Evolutionary conservation across 148 eudicot species (phyloP).

Genomic region (Salicornia ramosissima): DNA sequence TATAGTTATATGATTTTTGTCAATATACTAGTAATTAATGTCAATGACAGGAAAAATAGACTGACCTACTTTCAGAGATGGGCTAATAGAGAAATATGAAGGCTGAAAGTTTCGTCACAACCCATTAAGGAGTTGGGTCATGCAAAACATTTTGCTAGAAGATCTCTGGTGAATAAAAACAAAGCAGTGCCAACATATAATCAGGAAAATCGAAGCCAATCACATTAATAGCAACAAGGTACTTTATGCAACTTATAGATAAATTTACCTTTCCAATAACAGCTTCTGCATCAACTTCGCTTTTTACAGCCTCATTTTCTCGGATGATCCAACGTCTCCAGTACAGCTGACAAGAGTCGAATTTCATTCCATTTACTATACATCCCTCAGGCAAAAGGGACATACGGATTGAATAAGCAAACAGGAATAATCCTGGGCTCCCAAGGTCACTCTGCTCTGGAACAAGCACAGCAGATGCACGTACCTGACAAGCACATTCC

Average conservation of each 20-base stretch:
- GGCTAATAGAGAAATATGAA: neutral
- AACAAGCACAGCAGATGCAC: slow-evolving; percentile 79
- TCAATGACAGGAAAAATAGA: neutral
- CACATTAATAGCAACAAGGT: neutral
- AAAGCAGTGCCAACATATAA: neutral
- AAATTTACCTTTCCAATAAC: slow-evolving; percentile 76
- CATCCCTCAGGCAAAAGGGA: slow-evolving; percentile 83
- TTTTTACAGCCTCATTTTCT: slow-evolving; percentile 41
- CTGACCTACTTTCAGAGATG: neutral
- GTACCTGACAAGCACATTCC: slow-evolving; percentile 48
- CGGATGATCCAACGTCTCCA: slow-evolving; percentile 78
- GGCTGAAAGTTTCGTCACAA: neutral
- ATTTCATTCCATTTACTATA: slow-evolving; percentile 43
- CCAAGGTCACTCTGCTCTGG: slow-evolving; percentile 60
- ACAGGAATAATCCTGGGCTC: slow-evolving; percentile 29
- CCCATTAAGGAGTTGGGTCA: neutral
- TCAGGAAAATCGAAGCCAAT: too few relatives aligned
- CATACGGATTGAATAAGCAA: slow-evolving; percentile 83
- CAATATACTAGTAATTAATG: neutral
- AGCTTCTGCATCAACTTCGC: slow-evolving; percentile 58
- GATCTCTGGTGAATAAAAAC: too few relatives aligned
- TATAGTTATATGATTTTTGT: neutral
- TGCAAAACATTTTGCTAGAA: too few relatives aligned
- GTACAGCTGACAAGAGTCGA: slow-evolving; percentile 71
- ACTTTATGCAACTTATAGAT: neutral